Conservation (phyloP, 371 early-diverging fungal species). For the Synchytrium microbalum region DNA sequence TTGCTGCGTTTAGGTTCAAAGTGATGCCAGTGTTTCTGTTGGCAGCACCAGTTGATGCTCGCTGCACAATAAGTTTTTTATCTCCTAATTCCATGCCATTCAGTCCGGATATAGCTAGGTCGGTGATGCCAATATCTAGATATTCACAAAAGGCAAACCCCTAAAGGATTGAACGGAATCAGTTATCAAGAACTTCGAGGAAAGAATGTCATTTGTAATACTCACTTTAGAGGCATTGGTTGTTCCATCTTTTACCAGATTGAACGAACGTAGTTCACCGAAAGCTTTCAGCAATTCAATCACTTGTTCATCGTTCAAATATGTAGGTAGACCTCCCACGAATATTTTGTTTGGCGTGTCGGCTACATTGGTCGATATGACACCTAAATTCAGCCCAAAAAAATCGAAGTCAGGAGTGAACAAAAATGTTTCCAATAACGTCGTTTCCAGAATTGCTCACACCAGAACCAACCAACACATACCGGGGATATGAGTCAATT, state of each 20-base stretch:
- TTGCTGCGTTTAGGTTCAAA: slow-evolving; percentile 6
- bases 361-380: slow-evolving; percentile 72
- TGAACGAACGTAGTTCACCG: slow-evolving; percentile 86
- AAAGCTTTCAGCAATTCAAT: slow-evolving; percentile 86
- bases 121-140: slow-evolving; percentile 76
- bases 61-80: slow-evolving; percentile 86
- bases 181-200: background rate
- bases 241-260: slow-evolving; percentile 76
- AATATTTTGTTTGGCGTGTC: slow-evolving; percentile 91
- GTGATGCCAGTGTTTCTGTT: slow-evolving; percentile 11
- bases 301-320: slow-evolving; percentile 88
- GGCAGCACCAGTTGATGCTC: slow-evolving; percentile 70
- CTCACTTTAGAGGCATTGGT: slow-evolving; percentile 76
- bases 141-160: slow-evolving; percentile 98
- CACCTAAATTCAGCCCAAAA: slow-evolving; percentile 42
- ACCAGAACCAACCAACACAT: slow-evolving; percentile 37
- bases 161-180: slow-evolving; percentile 23
- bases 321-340: slow-evolving; percentile 85
- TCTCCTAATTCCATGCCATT: slow-evolving; percentile 95
- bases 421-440: slow-evolving; percentile 10
- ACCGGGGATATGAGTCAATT: slow-evolving; percentile 18
- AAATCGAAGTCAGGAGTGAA: slow-evolving; percentile 42
- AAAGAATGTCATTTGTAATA: background rate
- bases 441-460: slow-evolving; percentile 8
- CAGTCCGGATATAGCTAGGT: slow-evolving; percentile 87